Percentiles rank a stretch among this genome's conserved stretches.
Conservation (phyloP, 2,329 filamentous ascomycete species). For the Aspergillus aculeatus region DNA sequence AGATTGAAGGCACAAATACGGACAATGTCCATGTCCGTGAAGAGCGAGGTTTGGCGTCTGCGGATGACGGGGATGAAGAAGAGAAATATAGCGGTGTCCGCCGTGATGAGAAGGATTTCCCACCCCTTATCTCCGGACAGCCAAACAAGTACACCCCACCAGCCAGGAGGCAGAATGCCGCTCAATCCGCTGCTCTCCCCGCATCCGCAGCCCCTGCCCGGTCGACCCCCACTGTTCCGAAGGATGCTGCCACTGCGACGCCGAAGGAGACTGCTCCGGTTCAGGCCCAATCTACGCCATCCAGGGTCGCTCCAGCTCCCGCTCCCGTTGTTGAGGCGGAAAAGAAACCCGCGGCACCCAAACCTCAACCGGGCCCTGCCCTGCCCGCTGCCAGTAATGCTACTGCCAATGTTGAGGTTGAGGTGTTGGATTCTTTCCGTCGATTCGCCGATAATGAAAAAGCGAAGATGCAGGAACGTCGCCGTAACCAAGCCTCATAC, state of each 20-base stretch:
- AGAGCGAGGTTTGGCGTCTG: conserved; percentile 70
- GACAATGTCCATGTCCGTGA: conserved; percentile 83
- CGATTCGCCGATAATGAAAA: conserved; percentile 64
- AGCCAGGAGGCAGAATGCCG: conserved; percentile 75
- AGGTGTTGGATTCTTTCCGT: conserved; percentile 63
- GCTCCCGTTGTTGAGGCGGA: conserved; percentile 24
- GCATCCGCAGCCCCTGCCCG: conserved; percentile 89
- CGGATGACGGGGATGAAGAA: conserved; percentile 78
- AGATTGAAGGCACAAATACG: conserved; percentile 76
- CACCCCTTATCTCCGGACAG: conserved; percentile 61
- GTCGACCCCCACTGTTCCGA: conserved; percentile 69
- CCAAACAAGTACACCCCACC: conserved; percentile 85
- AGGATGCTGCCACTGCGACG: conserved; percentile 38
- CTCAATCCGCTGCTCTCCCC: conserved; percentile 69
- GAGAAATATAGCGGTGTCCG: conserved; percentile 96
- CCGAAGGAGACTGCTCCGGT: conserved; percentile 26
- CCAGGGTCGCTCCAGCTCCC: conserved; percentile 23
- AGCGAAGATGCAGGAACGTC: conserved; percentile 57
- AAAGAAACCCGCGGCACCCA: conserved; percentile 24
- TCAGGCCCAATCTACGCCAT: conserved; percentile 17
- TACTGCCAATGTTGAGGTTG: conserved; percentile 60
- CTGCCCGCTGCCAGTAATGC: conserved; percentile 50
- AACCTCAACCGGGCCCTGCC: conserved; percentile 29
- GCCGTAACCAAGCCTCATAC: conserved; percentile 55
- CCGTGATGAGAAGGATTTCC: conserved; percentile 62